phyloP scores from a whole-genome alignment of 768 basidiomycete genomes.

The Collybia sp. region DNA sequence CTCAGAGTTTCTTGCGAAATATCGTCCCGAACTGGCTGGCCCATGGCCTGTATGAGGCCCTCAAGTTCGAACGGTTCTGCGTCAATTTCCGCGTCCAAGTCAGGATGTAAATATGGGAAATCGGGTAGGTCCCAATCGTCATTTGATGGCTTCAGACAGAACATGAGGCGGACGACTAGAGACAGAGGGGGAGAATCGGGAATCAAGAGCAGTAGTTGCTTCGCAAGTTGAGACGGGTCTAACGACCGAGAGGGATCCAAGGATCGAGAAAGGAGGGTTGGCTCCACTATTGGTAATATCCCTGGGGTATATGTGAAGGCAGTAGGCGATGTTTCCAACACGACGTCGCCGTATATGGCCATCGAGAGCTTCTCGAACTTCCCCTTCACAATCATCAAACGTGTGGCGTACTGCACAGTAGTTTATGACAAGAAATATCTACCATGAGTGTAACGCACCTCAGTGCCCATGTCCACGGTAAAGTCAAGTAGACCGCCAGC shows the following conservation, averaged over 20 bases:
- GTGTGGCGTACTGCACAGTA: slow-evolving; percentile 55
- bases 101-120: slow-evolving; percentile 67
- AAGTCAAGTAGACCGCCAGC: slow-evolving; percentile 66
- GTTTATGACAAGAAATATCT: not conserved
- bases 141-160: slow-evolving; percentile 71
- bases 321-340: slow-evolving; percentile 36
- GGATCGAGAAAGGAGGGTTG: slow-evolving; percentile 38
- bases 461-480: slow-evolving; percentile 61
- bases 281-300: slow-evolving; percentile 26
- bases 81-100: slow-evolving; percentile 44
- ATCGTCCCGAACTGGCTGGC: slow-evolving; percentile 58
- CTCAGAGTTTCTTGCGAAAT: slow-evolving; percentile 42
- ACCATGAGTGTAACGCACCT: slow-evolving; percentile 36
- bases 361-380: slow-evolving; percentile 61
- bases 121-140: slow-evolving; percentile 79
- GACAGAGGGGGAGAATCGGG: slow-evolving; percentile 59
- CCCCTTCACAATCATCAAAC: slow-evolving; percentile 80
- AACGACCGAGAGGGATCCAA: slow-evolving; percentile 57
- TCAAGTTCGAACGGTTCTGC: slow-evolving; percentile 51
- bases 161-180: slow-evolving; percentile 67
- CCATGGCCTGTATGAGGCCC: slow-evolving; percentile 45
- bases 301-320: slow-evolving; percentile 36
- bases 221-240: slow-evolving; percentile 61
- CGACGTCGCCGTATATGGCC: slow-evolving; percentile 55
- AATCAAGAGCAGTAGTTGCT: slow-evolving; percentile 54